phyloP scores from a whole-genome alignment of 1,139 yeast species.

The Yamadazyma buinensis region DNA sequence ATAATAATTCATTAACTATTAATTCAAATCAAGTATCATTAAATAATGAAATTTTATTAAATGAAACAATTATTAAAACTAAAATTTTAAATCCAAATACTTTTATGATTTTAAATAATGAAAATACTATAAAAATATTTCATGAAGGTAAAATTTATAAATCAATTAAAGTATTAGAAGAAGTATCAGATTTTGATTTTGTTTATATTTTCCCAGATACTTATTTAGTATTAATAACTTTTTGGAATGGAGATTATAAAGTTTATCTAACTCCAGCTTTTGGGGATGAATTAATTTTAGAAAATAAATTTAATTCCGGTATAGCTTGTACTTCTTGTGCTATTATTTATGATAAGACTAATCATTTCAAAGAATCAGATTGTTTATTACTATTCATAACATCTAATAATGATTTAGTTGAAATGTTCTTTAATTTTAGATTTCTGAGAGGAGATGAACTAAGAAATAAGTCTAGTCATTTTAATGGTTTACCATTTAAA shows the following conservation, averaged over 20 bases:
- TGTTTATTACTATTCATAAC: constrained; percentile 16
- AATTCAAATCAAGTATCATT: constrained; percentile 1
- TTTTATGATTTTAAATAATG: constrained; percentile 7
- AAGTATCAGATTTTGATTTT: constrained; percentile 13
- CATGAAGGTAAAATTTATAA: constrained; percentile 4
- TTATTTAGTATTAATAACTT: constrained; percentile 12
- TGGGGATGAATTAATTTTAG: constrained; percentile 7
- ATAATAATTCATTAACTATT: background rate
- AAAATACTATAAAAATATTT: constrained; percentile 7
- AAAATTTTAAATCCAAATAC: background rate
- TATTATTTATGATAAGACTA: constrained; percentile 3
- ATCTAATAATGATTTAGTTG: constrained; percentile 15
- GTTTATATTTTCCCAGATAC: constrained; percentile 6
- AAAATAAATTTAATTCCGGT: constrained; percentile 5
- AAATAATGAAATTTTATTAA: constrained; percentile 5
- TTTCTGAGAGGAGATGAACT: constrained; percentile 3
- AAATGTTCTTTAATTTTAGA: constrained; percentile 10
- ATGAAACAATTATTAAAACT: constrained; percentile 1
- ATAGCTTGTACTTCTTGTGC: constrained; percentile 10
- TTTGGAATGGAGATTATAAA: constrained; percentile 15
- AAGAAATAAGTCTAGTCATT: constrained; percentile 5
- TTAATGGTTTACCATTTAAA: constrained; percentile 15
- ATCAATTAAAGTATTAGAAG: constrained; percentile 5
- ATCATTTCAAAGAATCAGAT: background rate
- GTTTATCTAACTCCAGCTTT: constrained; percentile 9